Base-by-base conservation (phyloP, 148 eudicot genomes). In the Silene latifolia region DNA sequence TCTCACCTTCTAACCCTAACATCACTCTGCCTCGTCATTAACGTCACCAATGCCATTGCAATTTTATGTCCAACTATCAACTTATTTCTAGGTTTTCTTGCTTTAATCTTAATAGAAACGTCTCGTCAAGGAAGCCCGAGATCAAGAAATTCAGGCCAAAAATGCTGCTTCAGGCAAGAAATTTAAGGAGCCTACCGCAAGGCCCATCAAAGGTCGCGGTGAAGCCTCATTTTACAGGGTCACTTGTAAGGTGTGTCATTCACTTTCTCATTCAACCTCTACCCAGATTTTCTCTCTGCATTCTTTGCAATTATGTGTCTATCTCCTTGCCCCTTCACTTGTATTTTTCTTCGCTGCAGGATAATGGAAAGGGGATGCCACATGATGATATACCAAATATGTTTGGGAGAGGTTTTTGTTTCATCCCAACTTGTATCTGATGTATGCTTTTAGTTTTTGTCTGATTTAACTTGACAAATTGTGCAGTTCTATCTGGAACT, bases 361-460 rank as follows among this genome's bases (percentile, higher is more conserved):
- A 96, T 76, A 96, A 92, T 84, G 99, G 99, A 82, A 92, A 81
- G 82, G 99, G 98, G 81, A 96, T 96, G 99, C 87, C 98, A 51
- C 99, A 96, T 85, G 98, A 92, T 81, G 99, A 96, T 83, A 92
- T 96, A 68, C 98, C 99, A 63, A 92, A 92, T 74, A 96, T 96
- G 98, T 96, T 95, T 87, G 99, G 99, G 74, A 86, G 95, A 92
- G 99, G 99, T 93, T 59, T 84, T 66, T 62, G 44, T 39, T 32
- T 46, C 53, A 60, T 47, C 32, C 57, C 15, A 47, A 42, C 62
- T 53, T 65, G 53, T 64, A 29, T 67, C 20, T 27, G 42, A 75
- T 25, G 27, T 15, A 11, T 64, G 65, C 58, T 53, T 76, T 67
- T 67, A 11, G 3, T 69, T 47, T 59, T 39, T 8, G 44, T n/a